These are phyloP conservation scores for Aphanomyces euteiches DNA, from an alignment of 352 stramenopile species.

Conservation along the genomic window DNA sequence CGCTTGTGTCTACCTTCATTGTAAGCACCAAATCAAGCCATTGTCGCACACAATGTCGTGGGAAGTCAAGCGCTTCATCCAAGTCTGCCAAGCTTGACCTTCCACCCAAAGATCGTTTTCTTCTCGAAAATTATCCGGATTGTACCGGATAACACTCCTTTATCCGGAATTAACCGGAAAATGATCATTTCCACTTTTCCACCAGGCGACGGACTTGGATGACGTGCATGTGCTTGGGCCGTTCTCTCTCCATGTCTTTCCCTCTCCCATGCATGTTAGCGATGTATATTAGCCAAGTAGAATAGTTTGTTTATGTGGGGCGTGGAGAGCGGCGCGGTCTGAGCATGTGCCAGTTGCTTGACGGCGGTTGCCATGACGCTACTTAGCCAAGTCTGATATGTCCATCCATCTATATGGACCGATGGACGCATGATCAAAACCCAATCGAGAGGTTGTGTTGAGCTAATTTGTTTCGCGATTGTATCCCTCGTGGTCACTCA, in stretches of 20 bases:
- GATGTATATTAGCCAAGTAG: slow-evolving; percentile 11
- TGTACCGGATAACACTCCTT: background rate
- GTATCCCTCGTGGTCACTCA: background rate
- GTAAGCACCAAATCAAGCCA: background rate
- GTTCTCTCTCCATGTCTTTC: background rate
- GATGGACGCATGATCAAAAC: slow-evolving; percentile 27
- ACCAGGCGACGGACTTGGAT: background rate
- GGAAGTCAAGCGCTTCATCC: slow-evolving; percentile 3
- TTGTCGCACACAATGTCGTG: slow-evolving; percentile 10
- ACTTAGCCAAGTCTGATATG: slow-evolving; percentile 31
- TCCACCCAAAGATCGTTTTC: too few species aligned
- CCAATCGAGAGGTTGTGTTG: slow-evolving; percentile 26
- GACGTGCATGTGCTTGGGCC: background rate
- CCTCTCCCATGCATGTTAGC: slow-evolving; percentile 10
- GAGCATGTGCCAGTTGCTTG: background rate
- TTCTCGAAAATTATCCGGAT: background rate
- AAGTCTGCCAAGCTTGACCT: background rate
- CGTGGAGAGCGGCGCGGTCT: background rate
- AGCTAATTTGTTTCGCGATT: slow-evolving; percentile 3
- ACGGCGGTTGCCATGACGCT: slow-evolving; percentile 18
- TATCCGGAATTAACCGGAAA: background rate
- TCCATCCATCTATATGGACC: slow-evolving; percentile 7
- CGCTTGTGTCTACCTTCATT: slow-evolving; percentile 41
- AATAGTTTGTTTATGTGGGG: slow-evolving; percentile 11
- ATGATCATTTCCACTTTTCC: slow-evolving; percentile 13